Conservation (phyloP, 75 land plant genomes). For the Azolla pinnata region DNA sequence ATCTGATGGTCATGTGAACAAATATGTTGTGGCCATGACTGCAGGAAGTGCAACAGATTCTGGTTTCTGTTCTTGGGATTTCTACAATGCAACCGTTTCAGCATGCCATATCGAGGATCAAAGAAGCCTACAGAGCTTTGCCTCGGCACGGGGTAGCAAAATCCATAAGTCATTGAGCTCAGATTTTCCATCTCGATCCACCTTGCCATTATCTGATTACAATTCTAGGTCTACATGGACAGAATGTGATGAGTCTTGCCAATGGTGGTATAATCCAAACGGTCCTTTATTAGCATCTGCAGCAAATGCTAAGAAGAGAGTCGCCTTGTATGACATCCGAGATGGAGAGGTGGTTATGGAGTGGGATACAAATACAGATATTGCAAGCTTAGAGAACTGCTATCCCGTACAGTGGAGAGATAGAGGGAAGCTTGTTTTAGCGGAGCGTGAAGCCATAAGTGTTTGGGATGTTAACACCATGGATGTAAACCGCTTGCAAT, state of each 20-base stretch:
- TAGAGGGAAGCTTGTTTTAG: constrained; percentile 66
- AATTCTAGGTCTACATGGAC: not conserved
- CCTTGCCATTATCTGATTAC: constrained; percentile 10
- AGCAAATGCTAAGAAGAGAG: constrained; percentile 45
- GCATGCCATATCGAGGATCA: constrained; percentile 51
- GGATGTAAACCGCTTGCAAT: constrained; percentile 42
- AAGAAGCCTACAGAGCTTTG: too few species aligned
- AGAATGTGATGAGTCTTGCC: constrained; percentile 28
- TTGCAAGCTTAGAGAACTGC: constrained; percentile 50
- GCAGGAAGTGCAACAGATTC: constrained; percentile 60
- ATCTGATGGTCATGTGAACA: constrained; percentile 77
- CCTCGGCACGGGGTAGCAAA: too few species aligned
- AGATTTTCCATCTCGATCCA: too few species aligned
- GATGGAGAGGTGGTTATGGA: constrained; percentile 83
- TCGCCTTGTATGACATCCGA: constrained; percentile 70
- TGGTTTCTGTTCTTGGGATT: constrained; percentile 97
- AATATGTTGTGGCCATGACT: constrained; percentile 87
- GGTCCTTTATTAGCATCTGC: constrained; percentile 75
- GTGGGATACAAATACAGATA: constrained; percentile 56
- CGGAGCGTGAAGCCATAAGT: constrained; percentile 60
- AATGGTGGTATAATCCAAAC: constrained; percentile 93
- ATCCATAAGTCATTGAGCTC: too few species aligned
- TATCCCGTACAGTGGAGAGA: constrained; percentile 93
- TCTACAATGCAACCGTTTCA: constrained; percentile 47
- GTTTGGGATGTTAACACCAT: constrained; percentile 83